Evolutionary conservation across 148 eudicot species (phyloP).

Genomic region (Hydrangea macrophylla): DNA sequence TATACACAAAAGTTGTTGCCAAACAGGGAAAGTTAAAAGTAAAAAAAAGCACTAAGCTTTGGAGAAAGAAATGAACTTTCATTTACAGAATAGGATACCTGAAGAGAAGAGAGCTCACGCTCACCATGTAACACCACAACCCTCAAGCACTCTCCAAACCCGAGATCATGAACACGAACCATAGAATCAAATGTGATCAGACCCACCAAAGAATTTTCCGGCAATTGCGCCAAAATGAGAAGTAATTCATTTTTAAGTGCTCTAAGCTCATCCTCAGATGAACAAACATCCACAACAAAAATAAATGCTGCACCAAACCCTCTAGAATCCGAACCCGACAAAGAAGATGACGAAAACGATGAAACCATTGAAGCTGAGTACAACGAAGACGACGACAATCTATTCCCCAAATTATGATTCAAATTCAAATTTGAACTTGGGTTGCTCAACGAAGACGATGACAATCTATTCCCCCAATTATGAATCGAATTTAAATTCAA

Average conservation of each 20-base stretch:
- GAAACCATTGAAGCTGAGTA: slow-evolving; percentile 38
- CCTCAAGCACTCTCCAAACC: slow-evolving; percentile 65
- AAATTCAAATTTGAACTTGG: slow-evolving; percentile 12
- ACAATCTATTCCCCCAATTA: slow-evolving; percentile 28
- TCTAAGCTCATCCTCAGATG: slow-evolving; percentile 66
- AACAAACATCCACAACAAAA: slow-evolving; percentile 80
- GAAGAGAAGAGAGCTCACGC: slow-evolving; percentile 61
- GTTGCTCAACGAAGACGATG: slow-evolving; percentile 4
- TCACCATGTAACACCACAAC: slow-evolving; percentile 80
- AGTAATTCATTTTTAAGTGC: slow-evolving; percentile 71
- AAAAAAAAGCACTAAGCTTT: background rate
- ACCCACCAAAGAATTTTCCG: slow-evolving; percentile 75
- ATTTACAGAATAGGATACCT: slow-evolving; percentile 35
- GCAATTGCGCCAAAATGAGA: slow-evolving; percentile 53
- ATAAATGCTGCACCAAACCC: slow-evolving; percentile 62
- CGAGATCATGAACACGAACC: slow-evolving; percentile 85
- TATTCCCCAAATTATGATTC: slow-evolving; percentile 29
- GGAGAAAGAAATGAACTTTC: too few species aligned
- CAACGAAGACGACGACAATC: slow-evolving; percentile 24
- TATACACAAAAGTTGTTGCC: too few species aligned
- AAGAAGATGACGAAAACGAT: slow-evolving; percentile 24
- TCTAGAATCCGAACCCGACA: slow-evolving; percentile 20
- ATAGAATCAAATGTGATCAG: slow-evolving; percentile 80
- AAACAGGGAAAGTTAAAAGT: background rate
- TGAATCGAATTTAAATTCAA: background rate